Conservation (phyloP, 2,329 filamentous ascomycete genomes). For the Colletotrichum sublineola region DNA sequence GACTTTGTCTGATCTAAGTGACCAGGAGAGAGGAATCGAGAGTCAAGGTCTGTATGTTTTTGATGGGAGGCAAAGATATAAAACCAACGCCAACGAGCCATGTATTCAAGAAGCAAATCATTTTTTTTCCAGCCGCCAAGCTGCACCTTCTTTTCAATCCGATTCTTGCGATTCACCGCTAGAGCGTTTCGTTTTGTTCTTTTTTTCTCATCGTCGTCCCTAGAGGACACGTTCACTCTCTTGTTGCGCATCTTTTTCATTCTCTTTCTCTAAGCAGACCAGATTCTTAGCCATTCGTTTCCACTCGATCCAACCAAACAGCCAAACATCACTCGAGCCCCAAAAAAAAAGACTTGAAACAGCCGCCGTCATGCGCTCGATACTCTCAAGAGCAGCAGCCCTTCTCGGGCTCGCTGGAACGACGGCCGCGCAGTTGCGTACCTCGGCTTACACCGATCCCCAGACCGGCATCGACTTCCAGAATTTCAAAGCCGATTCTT, state of each 20-base stretch:
- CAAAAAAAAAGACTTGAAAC: conserved; percentile 8
- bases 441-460: conserved; percentile 55
- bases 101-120: neutral
- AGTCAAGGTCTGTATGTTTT: neutral
- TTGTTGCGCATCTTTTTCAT: neutral
- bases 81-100: neutral
- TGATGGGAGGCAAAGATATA: conserved; percentile 10
- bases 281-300: conserved; percentile 13
- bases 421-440: conserved; percentile 45
- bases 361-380: conserved; percentile 39
- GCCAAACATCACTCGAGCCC: conserved; percentile 6
- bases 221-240: conserved; percentile 36
- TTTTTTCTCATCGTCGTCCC: conserved; percentile 29
- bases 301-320: neutral
- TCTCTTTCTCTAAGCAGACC: conserved; percentile 11
- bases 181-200: conserved; percentile 35
- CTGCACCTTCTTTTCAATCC: conserved; percentile 29
- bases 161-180: conserved; percentile 35
- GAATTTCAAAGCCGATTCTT: conserved; percentile 37
- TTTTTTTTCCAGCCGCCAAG: conserved; percentile 3
- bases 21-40: neutral
- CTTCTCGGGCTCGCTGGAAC: conserved; percentile 45
- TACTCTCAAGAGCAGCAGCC: conserved; percentile 34
- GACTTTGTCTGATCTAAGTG: neutral
- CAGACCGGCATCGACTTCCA: conserved; percentile 57